Evolutionary conservation across 306 rosid species (phyloP).

Genomic region (Lagenaria siceraria): DNA sequence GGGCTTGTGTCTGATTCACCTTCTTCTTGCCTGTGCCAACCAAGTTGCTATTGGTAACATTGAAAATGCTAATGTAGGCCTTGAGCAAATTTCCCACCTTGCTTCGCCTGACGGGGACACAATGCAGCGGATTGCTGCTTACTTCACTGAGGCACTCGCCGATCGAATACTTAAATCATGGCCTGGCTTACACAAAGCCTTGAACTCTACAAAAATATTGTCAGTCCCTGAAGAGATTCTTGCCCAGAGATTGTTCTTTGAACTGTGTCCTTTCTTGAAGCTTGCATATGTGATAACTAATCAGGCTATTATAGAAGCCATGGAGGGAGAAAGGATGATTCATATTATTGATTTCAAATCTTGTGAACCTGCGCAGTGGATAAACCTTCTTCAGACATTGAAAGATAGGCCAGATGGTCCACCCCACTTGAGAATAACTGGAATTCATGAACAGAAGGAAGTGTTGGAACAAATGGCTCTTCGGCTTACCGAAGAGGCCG

Average conservation of each 20-base stretch:
- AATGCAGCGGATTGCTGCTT: slow-evolving; percentile 59
- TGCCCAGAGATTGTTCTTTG: slow-evolving; percentile 52
- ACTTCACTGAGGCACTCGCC: slow-evolving; percentile 70
- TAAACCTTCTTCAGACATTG: slow-evolving; percentile 43
- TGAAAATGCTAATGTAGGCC: slow-evolving; percentile 54
- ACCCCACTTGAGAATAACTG: slow-evolving; percentile 68
- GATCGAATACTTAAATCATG: slow-evolving; percentile 43
- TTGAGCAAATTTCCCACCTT: slow-evolving; percentile 54
- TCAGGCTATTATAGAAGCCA: slow-evolving; percentile 70
- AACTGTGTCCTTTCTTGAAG: slow-evolving; percentile 64
- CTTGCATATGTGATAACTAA: slow-evolving; percentile 59
- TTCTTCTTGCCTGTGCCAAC: slow-evolving; percentile 51
- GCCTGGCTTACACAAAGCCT: slow-evolving; percentile 61
- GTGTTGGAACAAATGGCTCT: slow-evolving; percentile 57
- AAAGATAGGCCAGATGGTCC: slow-evolving; percentile 57
- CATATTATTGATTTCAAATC: slow-evolving; percentile 77
- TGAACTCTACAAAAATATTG: slow-evolving; percentile 41
- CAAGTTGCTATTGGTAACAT: slow-evolving; percentile 63
- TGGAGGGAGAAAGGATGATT: slow-evolving; percentile 61
- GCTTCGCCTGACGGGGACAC: slow-evolving; percentile 63
- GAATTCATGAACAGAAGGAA: slow-evolving; percentile 59
- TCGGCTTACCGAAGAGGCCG: slow-evolving; percentile 55
- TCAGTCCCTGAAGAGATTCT: slow-evolving; percentile 37
- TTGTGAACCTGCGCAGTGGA: slow-evolving; percentile 72
- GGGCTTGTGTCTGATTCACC: slow-evolving; percentile 36